Conservation (phyloP, 768 basidiomycete species). For the Tricholoma matsutake region DNA sequence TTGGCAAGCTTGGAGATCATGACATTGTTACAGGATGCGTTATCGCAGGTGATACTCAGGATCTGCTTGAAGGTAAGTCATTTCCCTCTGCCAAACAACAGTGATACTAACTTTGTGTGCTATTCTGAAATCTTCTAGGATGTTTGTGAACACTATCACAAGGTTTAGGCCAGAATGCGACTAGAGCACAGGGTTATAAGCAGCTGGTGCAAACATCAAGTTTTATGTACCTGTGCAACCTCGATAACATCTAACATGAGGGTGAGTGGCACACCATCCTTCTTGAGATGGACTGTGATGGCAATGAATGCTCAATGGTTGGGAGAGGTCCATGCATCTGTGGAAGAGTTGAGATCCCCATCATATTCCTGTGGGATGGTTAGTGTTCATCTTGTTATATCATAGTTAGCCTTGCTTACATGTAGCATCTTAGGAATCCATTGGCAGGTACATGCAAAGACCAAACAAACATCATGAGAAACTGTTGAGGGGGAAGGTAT, state of each 20-base stretch:
- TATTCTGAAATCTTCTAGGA: background rate
- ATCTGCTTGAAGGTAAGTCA: background rate
- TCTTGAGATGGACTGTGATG: background rate
- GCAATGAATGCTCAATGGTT: background rate
- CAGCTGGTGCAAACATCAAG: too few species aligned
- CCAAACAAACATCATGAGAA: background rate
- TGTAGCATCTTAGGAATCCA: background rate
- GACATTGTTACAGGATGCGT: too few species aligned
- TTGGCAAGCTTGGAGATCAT: background rate
- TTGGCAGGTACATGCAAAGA: background rate
- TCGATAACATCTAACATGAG: background rate
- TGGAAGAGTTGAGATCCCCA: background rate
- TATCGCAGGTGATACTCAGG: background rate
- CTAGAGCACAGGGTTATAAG: too few species aligned
- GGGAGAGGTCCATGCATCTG: background rate
- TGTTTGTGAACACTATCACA: background rate
- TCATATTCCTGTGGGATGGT: background rate
- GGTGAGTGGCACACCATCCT: background rate
- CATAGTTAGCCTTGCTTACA: background rate
- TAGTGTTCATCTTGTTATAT: background rate
- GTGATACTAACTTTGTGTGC: background rate
- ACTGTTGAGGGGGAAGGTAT: background rate
- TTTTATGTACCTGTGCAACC: too few species aligned
- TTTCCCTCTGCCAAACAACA: background rate
- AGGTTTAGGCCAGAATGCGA: background rate